A percentile compares a stretch with the other conserved stretches of the same genome.
These are phyloP conservation scores for Paspalum vaginatum DNA, from an alignment of 176 grass and related monocot genomes.

Conservation along the genomic window DNA sequence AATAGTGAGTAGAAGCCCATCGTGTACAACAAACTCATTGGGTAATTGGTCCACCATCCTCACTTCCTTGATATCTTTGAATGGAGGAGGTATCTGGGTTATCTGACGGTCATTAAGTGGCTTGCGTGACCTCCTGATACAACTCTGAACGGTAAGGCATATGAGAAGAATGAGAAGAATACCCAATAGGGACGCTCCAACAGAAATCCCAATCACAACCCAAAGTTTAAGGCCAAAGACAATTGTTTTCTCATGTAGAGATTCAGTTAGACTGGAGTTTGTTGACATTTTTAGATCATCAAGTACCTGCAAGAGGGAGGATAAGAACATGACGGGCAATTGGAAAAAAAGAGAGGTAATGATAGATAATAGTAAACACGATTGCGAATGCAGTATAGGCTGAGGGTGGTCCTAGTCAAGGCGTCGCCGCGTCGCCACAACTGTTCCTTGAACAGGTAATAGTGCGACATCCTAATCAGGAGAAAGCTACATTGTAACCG, in stretches of 20 bases:
- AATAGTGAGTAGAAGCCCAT: conserved; percentile 64
- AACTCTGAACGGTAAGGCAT: conserved; percentile 67
- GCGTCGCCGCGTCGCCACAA: neutral
- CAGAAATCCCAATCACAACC: conserved; percentile 88
- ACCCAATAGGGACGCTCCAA: conserved; percentile 73
- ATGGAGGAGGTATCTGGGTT: conserved; percentile 69
- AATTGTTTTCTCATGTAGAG: conserved; percentile 77
- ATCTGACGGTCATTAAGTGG: conserved; percentile 58
- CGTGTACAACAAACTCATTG: conserved; percentile 58
- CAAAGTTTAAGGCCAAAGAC: conserved; percentile 90
- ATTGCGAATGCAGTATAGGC: neutral
- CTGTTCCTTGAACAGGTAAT: neutral
- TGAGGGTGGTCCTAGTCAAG: neutral
- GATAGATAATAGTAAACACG: conserved; percentile 5
- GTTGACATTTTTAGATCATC: conserved; percentile 71
- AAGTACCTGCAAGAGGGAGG: conserved; percentile 43
- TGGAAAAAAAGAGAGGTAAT: neutral
- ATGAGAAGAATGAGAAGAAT: conserved; percentile 72
- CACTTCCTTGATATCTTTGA: conserved; percentile 95
- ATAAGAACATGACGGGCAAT: conserved; percentile 15
- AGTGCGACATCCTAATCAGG: neutral
- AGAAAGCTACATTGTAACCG: conserved; percentile 44
- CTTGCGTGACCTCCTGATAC: conserved; percentile 49
- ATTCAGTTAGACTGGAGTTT: conserved; percentile 75
- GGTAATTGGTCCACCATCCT: conserved; percentile 55